phyloP scores from a whole-genome alignment of 2,329 filamentous ascomycete genomes.

The Sphaerulina musiva region DNA sequence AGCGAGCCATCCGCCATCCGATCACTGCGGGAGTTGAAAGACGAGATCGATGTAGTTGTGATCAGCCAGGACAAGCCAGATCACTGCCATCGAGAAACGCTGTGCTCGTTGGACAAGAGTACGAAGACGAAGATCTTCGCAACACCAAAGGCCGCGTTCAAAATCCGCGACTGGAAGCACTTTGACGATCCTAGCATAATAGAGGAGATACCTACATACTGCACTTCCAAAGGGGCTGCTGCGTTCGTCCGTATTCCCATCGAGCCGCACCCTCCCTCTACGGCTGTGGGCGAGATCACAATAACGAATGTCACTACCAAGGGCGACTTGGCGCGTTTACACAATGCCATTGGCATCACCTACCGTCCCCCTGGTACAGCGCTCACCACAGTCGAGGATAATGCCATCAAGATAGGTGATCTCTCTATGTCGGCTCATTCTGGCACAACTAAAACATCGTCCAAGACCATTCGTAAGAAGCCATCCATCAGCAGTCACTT shows the following conservation, averaged over 20 bases:
- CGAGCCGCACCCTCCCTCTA: slow-evolving; percentile 47
- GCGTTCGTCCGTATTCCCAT: slow-evolving; percentile 48
- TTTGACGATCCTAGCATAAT: slow-evolving; percentile 49
- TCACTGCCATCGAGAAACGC: slow-evolving; percentile 63
- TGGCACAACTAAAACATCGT: background rate
- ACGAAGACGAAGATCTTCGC: slow-evolving; percentile 59
- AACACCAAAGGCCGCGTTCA: slow-evolving; percentile 57
- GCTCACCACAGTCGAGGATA: slow-evolving; percentile 32
- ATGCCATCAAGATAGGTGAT: slow-evolving; percentile 34
- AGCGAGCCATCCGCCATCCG: slow-evolving; percentile 51
- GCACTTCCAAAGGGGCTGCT: slow-evolving; percentile 31
- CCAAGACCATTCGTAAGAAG: slow-evolving; percentile 7
- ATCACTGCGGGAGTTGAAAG: slow-evolving; percentile 49
- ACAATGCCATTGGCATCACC: slow-evolving; percentile 65
- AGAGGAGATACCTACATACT: slow-evolving; percentile 40
- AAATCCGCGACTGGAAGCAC: slow-evolving; percentile 62
- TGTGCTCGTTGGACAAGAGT: slow-evolving; percentile 55
- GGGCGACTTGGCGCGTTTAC: slow-evolving; percentile 54
- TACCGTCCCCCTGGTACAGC: slow-evolving; percentile 54
- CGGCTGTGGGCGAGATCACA: slow-evolving; percentile 60
- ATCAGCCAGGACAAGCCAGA: slow-evolving; percentile 59
- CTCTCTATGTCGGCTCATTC: slow-evolving; percentile 29
- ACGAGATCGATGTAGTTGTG: slow-evolving; percentile 51
- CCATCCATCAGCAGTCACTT: slow-evolving; percentile 8
- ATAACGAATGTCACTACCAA: slow-evolving; percentile 60